Evolutionary conservation across 805 yeast species (phyloP).

Genomic region (Diddensiella transvaalensis): DNA sequence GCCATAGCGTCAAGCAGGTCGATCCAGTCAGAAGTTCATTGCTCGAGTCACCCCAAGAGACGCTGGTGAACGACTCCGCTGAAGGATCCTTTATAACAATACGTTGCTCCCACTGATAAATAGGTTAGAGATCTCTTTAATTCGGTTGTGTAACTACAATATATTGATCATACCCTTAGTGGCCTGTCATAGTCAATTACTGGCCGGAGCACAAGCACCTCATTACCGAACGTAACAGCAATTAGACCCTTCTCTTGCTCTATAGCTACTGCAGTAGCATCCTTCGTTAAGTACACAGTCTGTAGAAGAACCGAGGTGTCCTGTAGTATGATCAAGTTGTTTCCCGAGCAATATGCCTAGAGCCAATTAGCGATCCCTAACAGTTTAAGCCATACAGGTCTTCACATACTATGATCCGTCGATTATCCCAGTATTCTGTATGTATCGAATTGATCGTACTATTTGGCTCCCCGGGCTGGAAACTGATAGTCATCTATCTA

Average conservation of each 20-base stretch:
- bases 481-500: constrained; percentile 23
- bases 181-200: constrained; percentile 22
- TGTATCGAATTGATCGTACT: constrained; percentile 50
- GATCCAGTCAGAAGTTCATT: constrained; percentile 63
- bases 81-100: too few species aligned
- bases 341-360: constrained; percentile 78
- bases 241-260: constrained; percentile 53
- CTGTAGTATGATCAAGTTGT: constrained; percentile 68
- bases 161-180: constrained; percentile 10
- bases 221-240: constrained; percentile 26
- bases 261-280: constrained; percentile 64
- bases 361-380: neutral
- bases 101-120: too few species aligned
- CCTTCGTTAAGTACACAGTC: constrained; percentile 67
- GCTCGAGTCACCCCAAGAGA: constrained; percentile 52
- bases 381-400: neutral
- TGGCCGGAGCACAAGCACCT: constrained; percentile 26
- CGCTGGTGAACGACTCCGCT: constrained; percentile 40
- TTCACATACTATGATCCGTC: constrained; percentile 47
- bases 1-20: constrained; percentile 51
- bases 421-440: constrained; percentile 62
- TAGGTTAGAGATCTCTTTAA: too few species aligned
- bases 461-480: constrained; percentile 86
- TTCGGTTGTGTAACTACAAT: too few species aligned
- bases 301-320: constrained; percentile 57